Evolutionary conservation across 2,329 filamentous ascomycete genomes (phyloP).

Genomic region (Fusarium pseudonygamai): DNA sequence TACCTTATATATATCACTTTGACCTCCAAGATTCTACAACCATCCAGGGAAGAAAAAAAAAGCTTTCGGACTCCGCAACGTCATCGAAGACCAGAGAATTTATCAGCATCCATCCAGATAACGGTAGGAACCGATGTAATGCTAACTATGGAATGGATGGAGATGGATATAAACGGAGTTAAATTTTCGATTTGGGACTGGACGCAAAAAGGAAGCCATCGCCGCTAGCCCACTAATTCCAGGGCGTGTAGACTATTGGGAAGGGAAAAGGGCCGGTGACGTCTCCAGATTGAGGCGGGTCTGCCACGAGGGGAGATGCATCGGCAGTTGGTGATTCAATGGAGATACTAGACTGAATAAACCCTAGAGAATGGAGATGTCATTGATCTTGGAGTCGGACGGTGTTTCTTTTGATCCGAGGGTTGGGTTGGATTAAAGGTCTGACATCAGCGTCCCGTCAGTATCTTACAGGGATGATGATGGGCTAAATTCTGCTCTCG

Average conservation of each 20-base stretch:
- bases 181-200: not conserved
- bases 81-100: constrained; percentile 25
- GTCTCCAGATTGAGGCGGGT: constrained; percentile 17
- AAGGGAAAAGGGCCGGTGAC: constrained; percentile 10
- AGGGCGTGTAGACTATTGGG: not conserved
- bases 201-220: constrained; percentile 25
- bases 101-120: constrained; percentile 16
- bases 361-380: not conserved
- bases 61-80: constrained; percentile 12
- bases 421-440: constrained; percentile 10
- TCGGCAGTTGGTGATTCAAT: not conserved
- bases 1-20: constrained; percentile 4
- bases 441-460: constrained; percentile 26
- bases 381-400: not conserved
- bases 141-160: not conserved
- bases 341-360: not conserved
- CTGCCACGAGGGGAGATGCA: constrained; percentile 11
- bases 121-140: not conserved
- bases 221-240: constrained; percentile 15
- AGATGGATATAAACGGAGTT: constrained; percentile 22
- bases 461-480: not conserved
- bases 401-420: not conserved
- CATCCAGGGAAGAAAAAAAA: not conserved
- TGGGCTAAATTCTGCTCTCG: not conserved
- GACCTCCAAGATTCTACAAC: not conserved